Evolutionary conservation across 768 basidiomycete genomes (phyloP), one percentile per base, ranked within the genome.

Genomic region (Suillus subaureus): DNA sequence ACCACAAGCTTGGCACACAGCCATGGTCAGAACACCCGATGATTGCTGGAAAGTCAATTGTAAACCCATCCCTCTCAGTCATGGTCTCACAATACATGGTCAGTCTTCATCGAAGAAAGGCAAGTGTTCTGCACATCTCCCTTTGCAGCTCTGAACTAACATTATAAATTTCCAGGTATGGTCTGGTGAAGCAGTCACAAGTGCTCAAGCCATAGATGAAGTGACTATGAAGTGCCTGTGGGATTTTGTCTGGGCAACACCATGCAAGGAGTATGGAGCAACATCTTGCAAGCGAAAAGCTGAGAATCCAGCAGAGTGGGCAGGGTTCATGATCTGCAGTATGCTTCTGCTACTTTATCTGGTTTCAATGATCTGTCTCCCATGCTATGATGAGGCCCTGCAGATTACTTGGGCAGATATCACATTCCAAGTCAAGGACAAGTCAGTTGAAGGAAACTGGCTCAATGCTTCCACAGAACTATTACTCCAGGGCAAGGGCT

Each of bases 351-450:
- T 75, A 0, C 74, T 76, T 4, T 80, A 79, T 47, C 70, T 72
- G 1, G 45, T 80, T 15, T 71, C 77, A 4, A 79, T 79, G 56
- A 21, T 75, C 0, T 80, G 78, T 56, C 55, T 80, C 11, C 68
- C 79, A 1, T 73, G 73, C 2, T 70, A 75, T 61, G 78, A 79
- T 61, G 77, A 80, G 51, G 79, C 75, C 1, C 67, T 80, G 0
- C 76, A 75, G 43, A 77, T 80, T 23, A 67, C 72, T 35, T 33
- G 69, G 21, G 66, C 75, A 18, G 67, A 80, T n/a, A 64, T 79
- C 12, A 57, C 58, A 4, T 8, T 66, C 23, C 62, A 61, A 35
- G 61, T 65, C 23, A 63, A 40, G 37, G 62, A 63, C 52, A 7
- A 26, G 6, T 13, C 49, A 12, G 8, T 65, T 5, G 12, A 60